Evolutionary conservation across 306 rosid species (phyloP).

Genomic region (Castanea mollissima): DNA sequence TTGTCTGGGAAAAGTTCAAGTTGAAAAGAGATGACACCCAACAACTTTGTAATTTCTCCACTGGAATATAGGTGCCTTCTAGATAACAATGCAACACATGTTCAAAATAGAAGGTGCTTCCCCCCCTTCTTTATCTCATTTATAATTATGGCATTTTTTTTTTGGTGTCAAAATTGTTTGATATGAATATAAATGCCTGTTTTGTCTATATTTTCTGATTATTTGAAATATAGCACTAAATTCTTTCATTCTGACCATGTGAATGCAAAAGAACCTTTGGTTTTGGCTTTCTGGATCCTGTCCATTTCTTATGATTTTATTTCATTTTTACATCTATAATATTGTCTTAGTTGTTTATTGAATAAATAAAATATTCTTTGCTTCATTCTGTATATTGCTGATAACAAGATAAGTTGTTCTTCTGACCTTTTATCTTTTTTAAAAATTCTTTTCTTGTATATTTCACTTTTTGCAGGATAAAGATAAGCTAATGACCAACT

Average conservation of each 20-base stretch:
- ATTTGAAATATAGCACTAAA: neutral
- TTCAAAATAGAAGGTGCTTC: neutral
- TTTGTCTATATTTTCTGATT: neutral
- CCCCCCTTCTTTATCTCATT: no score
- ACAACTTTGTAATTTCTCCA: neutral
- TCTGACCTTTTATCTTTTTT: conserved; percentile 1
- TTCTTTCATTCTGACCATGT: neutral
- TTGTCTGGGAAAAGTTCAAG: neutral
- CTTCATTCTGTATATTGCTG: neutral
- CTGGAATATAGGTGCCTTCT: neutral
- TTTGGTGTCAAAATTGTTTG: no score
- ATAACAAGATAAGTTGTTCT: conserved; percentile 3
- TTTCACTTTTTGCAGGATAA: conserved; percentile 53
- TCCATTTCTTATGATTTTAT: neutral
- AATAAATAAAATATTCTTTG: neutral
- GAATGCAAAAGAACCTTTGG: neutral
- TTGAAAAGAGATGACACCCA: neutral
- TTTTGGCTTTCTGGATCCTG: neutral
- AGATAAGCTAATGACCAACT: conserved; percentile 68
- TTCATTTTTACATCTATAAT: neutral
- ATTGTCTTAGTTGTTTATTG: neutral
- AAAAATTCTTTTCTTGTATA: conserved; percentile 17
- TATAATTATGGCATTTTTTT: no score
- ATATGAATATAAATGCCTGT: neutral
- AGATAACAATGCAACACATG: neutral